phyloP scores from a whole-genome alignment of 441 rosid genomes.

The Geranium incanum region DNA sequence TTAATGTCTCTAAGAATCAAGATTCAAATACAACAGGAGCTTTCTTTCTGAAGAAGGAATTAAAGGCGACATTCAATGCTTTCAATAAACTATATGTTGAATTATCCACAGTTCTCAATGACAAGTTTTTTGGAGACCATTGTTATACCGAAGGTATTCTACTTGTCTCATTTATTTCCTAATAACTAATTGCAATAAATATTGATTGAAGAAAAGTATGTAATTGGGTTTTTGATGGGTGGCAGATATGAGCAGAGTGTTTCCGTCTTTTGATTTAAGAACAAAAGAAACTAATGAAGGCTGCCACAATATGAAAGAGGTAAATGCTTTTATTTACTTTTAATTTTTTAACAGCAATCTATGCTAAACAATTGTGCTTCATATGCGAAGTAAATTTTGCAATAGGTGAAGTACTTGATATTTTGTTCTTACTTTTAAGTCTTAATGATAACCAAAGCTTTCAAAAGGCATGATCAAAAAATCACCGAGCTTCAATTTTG shows the following conservation, averaged over 20 bases:
- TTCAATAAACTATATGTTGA: conserved; percentile 35
- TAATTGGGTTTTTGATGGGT: conserved; percentile 22
- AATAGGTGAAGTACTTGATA: not conserved
- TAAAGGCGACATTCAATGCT: conserved; percentile 35
- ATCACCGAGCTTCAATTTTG: conserved; percentile 21
- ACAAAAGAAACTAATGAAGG: conserved; percentile 31
- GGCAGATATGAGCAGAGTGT: conserved; percentile 37
- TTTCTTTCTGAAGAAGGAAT: conserved; percentile 40
- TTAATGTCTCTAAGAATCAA: conserved; percentile 25
- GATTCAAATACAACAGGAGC: conserved; percentile 18
- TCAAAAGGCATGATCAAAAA: not conserved
- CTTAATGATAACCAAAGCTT: not conserved
- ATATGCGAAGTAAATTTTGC: not conserved
- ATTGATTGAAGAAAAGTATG: conserved; percentile 15
- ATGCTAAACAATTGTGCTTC: not conserved
- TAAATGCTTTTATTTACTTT: conserved; percentile 17
- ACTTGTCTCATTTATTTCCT: conserved; percentile 20
- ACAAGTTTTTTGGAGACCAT: conserved; percentile 19
- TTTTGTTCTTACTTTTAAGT: not conserved
- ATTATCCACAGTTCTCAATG: conserved; percentile 28
- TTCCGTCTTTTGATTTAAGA: conserved; percentile 29
- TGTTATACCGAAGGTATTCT: conserved; percentile 36
- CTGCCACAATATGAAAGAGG: conserved; percentile 29
- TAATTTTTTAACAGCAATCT: not conserved
- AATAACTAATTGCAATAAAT: conserved; percentile 16